Evolutionary conservation across 495 filamentous ascomycete species (phyloP).

Genomic region (Hypoxylon fragiforme): DNA sequence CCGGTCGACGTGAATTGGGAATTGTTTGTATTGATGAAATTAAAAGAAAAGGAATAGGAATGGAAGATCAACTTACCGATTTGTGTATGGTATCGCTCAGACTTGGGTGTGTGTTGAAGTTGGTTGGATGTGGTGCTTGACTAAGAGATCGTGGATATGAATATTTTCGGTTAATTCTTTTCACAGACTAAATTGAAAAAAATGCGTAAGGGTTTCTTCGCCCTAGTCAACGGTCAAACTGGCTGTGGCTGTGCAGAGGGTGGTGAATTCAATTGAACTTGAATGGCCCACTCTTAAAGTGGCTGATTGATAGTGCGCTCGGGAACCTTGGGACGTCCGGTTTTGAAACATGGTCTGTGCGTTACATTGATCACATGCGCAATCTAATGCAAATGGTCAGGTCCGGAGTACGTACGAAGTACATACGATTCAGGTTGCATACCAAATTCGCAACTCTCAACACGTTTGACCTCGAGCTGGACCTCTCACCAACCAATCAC

Average conservation of each 20-base stretch:
- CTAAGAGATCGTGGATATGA: conserved; percentile 35
- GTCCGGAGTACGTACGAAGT: neutral
- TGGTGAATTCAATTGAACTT: too few relatives aligned
- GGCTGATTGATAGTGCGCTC: neutral
- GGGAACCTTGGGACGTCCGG: too few relatives aligned
- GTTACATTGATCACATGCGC: too few relatives aligned
- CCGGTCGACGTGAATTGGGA: neutral
- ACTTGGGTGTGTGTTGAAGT: conserved; percentile 37
- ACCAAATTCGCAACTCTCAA: conserved; percentile 1
- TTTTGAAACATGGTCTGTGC: too few relatives aligned
- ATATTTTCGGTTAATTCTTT: conserved; percentile 43
- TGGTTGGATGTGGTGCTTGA: conserved; percentile 27
- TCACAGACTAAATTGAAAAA: conserved; percentile 24
- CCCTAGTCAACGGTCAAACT: conserved; percentile 24
- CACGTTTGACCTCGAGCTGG: neutral
- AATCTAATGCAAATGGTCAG: too few relatives aligned
- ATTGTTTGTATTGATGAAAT: neutral
- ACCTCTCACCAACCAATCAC: conserved; percentile 11
- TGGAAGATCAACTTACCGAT: conserved; percentile 36
- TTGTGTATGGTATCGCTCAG: conserved; percentile 37
- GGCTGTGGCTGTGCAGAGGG: neutral
- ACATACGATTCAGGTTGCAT: too few relatives aligned
- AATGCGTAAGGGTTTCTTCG: conserved; percentile 38
- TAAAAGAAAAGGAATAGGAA: neutral
- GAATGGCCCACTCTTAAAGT: too few relatives aligned